Base-by-base conservation (phyloP, 345 rosid species). In the Aquilaria sinensis region DNA sequence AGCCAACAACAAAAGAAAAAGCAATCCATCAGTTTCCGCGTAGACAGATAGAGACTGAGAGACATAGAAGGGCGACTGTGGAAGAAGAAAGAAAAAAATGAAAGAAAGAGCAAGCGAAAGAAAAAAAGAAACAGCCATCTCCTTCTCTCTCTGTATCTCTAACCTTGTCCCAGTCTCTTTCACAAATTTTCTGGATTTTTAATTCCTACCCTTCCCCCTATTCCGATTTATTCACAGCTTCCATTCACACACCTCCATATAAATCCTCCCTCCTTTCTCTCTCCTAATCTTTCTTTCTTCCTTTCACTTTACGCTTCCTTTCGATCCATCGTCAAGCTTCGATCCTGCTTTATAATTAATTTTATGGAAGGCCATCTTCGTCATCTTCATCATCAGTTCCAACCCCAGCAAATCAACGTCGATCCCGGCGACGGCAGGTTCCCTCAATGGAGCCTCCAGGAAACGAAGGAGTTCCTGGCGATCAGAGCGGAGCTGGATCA, bases 401-500 rank as follows among this genome's bases (percentile, higher is more conserved):
- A 29, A 12, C 72, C 70, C 14, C 85, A 73, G 6, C 80, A 77
- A 43, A 69, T 58, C 50, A 74, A 80, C 51, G 78, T 72, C 67
- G 80, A 64, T 51, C 79, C 80, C 12, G 6, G 72, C n/a, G 99
- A 94, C 57, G 99, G 90, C 57, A 83, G 97, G 82, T 90, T 88
- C 73, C 99, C 99, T 14, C 99, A 94, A 80, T 94, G 99, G 99
- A 88, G 89, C 68, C 13, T 76, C 49, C 92, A 86, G 51, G 99
- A 94, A 73, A 90, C 97, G 0, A 94, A 77, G 71, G 96, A 94
- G 76, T 85, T 94, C 58, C 62, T 94, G 78, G 57, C 63, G 57
- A 85, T 90, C 74, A 75, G 99, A 72, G 92, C 86, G 41, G 97
- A 86, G 70, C 74, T 94, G 30, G 99, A 94, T 76, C 89, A 65